Percentiles rank a stretch among this genome's conserved stretches.
These are phyloP conservation scores for Arxiozyma bovina DNA, from an alignment of 1,139 yeast genomes.

Conservation along the genomic window DNA sequence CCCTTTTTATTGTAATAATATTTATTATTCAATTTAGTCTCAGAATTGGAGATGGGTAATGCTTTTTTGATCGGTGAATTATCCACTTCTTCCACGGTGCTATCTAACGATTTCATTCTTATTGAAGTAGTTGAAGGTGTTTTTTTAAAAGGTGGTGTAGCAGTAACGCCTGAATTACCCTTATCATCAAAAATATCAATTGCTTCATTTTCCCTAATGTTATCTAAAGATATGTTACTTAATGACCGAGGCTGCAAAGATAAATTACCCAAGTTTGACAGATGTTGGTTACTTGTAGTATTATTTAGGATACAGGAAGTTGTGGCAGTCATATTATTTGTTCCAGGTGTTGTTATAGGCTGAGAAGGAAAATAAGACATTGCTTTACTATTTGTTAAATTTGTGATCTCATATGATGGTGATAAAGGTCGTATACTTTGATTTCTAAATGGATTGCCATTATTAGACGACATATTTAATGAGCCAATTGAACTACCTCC, in stretches of 20 bases:
- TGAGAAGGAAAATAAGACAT: not conserved
- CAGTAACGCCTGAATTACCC: not conserved
- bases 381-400: constrained; percentile 1
- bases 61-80: not conserved
- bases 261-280: not conserved
- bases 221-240: constrained; percentile 26
- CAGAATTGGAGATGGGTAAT: not conserved
- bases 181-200: constrained; percentile 16
- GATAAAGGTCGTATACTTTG: not conserved
- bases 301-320: not conserved
- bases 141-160: constrained; percentile 2
- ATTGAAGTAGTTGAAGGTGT: not conserved
- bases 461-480: not conserved
- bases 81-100: not conserved
- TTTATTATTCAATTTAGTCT: not conserved
- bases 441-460: constrained; percentile 3
- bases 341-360: not conserved
- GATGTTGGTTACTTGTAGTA: not conserved
- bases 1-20: not conserved
- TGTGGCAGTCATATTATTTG: not conserved
- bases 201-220: constrained; percentile 30
- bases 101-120: not conserved
- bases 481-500: not conserved
- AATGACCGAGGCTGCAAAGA: constrained; percentile 2
- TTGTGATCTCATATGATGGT: not conserved